Evolutionary conservation across 208 protist genomes (phyloP).

Genomic region (Leishmania lainsoni): DNA sequence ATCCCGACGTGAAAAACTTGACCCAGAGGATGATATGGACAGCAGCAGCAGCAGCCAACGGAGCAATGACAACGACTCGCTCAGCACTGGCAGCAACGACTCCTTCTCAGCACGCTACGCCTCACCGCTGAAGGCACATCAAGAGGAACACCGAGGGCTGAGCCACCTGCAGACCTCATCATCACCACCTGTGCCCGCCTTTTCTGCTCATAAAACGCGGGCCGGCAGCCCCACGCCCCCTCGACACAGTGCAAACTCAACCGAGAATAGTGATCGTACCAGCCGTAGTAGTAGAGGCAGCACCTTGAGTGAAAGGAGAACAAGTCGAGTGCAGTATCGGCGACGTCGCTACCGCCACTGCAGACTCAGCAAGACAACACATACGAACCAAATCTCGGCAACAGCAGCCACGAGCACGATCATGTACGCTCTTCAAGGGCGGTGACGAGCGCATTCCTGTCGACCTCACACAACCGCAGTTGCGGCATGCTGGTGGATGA

Average conservation of each 20-base stretch:
- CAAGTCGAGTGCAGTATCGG: constrained; percentile 1
- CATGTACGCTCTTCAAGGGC: background rate
- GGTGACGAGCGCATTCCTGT: background rate
- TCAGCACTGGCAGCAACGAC: constrained; percentile 10
- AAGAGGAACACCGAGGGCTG: background rate
- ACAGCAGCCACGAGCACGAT: background rate
- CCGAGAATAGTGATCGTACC: background rate
- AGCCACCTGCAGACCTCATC: background rate
- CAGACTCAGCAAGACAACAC: background rate
- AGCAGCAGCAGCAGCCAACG: constrained; percentile 9
- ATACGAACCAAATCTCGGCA: background rate
- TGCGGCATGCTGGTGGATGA: background rate
- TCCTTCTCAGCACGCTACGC: constrained; percentile 4
- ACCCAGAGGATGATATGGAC: constrained; percentile 37
- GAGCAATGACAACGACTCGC: constrained; percentile 6
- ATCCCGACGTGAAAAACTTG: constrained; percentile 23
- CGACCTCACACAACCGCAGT: background rate
- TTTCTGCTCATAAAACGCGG: background rate
- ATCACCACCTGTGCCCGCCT: background rate
- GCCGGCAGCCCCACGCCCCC: constrained; percentile 4
- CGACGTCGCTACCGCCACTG: background rate
- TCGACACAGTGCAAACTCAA: background rate
- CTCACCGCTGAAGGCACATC: constrained; percentile 11
- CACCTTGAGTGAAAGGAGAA: background rate
- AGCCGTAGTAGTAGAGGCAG: background rate